Base-by-base conservation (phyloP, 192 early-diverging fungal genomes). In the Entomortierella beljakovae region DNA sequence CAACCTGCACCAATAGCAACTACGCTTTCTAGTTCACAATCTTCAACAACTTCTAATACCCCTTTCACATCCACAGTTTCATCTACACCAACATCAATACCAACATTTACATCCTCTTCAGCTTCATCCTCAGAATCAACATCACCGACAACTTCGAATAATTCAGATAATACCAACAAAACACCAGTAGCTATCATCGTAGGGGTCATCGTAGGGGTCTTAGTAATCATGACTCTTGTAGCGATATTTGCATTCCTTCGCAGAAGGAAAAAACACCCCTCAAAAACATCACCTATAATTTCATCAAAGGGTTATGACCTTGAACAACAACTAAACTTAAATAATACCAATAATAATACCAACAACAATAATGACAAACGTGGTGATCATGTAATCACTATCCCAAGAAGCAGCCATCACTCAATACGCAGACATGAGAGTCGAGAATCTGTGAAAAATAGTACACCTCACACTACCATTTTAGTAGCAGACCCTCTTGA, bases 161-260 rank as follows among this genome's bases (percentile, higher is more conserved):
- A n/a, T 37, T 31, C 50, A 57, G 11, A 2, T 1, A 22, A 33
- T 20, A 53, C 59, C 25, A 28, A 37, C 22, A 3, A 42, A 59
- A 0, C 33, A 13, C 46, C 29, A 53, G 33, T 51, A 15, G 55
- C 53, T 49, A 35, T 57, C 6, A 67, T 75, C 20, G 52, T 38
- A 15, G 72, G 72, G 5, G 64, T 57, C 16, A 34, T 22, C 26
- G 64, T 58, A 3, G 72, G 58, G 15, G 43, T 57, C 29, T 6
- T 75, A 20, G 3, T 68, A 18, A n/a, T 75, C 50, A 42, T 75
- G 48, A 6, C 68, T 23, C 50, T 43, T 49, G 33, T 55, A 10
- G 35, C 42, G 0, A 13, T 68, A 20, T 77, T 65, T 51, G 49
- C n/a, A 8, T 25, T 63, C 34, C 15, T 77, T 60, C 66, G 66